Conservation (phyloP, 257 asterid genomes). For the Verbena officinalis region DNA sequence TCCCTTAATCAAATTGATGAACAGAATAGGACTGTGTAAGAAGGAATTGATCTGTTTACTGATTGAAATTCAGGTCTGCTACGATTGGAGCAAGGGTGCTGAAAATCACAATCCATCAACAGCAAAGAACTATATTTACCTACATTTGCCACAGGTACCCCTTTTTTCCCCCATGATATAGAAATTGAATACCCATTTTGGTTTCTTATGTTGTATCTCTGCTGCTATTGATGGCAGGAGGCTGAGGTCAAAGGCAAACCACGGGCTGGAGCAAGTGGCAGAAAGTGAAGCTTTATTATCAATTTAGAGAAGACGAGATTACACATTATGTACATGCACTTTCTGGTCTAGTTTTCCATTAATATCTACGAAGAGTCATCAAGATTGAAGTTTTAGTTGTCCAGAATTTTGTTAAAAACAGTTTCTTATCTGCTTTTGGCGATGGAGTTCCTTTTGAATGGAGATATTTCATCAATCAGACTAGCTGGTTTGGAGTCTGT, state of each 20-base stretch:
- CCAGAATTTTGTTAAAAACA: not conserved
- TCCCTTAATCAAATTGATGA: conserved; percentile 3
- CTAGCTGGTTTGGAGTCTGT: not conserved
- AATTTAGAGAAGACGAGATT: conserved; percentile 20
- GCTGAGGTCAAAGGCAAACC: conserved; percentile 90
- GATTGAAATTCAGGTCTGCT: conserved; percentile 60
- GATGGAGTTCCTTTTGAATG: not conserved
- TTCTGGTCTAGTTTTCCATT: conserved; percentile 1
- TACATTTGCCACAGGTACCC: conserved; percentile 81
- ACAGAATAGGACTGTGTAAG: conserved; percentile 3
- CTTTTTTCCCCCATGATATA: not conserved
- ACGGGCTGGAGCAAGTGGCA: conserved; percentile 51
- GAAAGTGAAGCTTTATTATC: conserved; percentile 54
- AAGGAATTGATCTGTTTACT: not conserved
- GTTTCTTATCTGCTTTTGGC: not conserved
- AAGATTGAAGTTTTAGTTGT: not conserved
- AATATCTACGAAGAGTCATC: not conserved
- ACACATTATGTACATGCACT: conserved; percentile 21
- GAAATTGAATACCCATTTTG: not conserved
- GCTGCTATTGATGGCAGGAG: conserved; percentile 54
- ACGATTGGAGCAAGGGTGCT: conserved; percentile 99
- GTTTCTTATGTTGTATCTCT: not conserved
- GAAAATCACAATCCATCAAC: conserved; percentile 93
- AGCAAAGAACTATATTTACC: conserved; percentile 69
- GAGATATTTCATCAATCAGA: not conserved